Conservation (phyloP, 805 yeast species). For the Candida dajiaensis region DNA sequence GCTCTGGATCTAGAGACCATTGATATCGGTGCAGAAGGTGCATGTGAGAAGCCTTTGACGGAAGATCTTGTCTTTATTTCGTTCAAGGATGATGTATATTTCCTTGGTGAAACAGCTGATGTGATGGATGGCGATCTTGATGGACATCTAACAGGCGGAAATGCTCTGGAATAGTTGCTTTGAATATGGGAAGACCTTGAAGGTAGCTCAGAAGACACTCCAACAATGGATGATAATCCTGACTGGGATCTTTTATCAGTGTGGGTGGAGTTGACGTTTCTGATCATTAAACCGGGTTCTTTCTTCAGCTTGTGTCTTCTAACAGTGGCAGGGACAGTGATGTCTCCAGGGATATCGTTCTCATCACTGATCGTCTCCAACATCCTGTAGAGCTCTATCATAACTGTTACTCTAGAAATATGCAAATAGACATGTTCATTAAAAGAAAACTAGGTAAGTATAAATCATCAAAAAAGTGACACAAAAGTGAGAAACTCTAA, state of each 20-base stretch:
- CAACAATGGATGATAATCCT: background rate
- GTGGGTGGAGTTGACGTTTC: background rate
- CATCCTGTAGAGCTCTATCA: background rate
- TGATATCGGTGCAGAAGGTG: background rate
- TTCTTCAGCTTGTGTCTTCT: background rate
- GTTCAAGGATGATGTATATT: background rate
- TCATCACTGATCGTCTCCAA: background rate
- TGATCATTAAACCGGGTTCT: background rate
- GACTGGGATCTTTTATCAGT: background rate
- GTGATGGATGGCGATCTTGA: background rate
- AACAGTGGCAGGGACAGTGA: background rate
- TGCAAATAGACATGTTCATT: background rate
- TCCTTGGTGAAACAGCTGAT: background rate
- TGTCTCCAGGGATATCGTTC: background rate
- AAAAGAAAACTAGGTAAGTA: no score
- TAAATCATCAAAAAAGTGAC: background rate
- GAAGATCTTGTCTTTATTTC: background rate
- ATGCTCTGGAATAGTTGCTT: background rate
- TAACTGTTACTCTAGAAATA: background rate
- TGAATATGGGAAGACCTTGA: background rate
- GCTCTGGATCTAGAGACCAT: background rate
- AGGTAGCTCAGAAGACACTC: background rate
- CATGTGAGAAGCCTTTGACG: background rate
- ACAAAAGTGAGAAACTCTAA: background rate
- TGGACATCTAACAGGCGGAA: background rate